Conservation (phyloP, 2,329 filamentous ascomycete genomes). For the Botrytis hyacinthi region DNA sequence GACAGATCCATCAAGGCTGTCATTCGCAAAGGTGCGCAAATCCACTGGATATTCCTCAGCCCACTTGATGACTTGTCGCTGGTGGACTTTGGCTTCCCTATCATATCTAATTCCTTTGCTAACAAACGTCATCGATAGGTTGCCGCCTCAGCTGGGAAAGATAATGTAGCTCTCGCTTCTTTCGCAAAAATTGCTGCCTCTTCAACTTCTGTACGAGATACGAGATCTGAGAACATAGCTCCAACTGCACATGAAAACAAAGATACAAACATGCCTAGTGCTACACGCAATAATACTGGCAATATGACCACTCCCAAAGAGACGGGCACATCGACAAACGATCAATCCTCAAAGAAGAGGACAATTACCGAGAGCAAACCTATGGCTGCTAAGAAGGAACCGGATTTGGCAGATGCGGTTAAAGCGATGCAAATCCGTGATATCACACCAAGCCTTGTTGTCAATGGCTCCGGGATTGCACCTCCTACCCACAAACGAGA, state of each 20-base stretch:
- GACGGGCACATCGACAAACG: constrained; percentile 31
- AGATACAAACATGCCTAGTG: constrained; percentile 17
- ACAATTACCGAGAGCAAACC: constrained; percentile 2
- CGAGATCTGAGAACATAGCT: constrained; percentile 32
- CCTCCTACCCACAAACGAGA: constrained; percentile 30
- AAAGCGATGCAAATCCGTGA: constrained; percentile 37
- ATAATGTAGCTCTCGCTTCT: constrained; percentile 38
- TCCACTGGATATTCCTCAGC: constrained; percentile 1
- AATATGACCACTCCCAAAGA: constrained; percentile 13
- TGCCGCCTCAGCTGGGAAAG: constrained; percentile 48
- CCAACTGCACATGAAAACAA: constrained; percentile 21
- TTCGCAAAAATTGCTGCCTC: constrained; percentile 36
- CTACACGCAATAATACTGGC: constrained; percentile 19
- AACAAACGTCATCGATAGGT: constrained; percentile 42
- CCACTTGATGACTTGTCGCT: constrained; percentile 5
- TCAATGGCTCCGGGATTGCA: constrained; percentile 38
- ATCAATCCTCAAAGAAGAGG: constrained; percentile 6
- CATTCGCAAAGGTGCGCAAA: constrained; percentile 70
- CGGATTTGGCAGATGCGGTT: constrained; percentile 36
- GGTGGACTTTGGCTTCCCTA: neutral
- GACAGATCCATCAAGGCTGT: constrained; percentile 56
- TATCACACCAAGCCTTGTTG: constrained; percentile 38
- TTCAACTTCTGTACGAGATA: constrained; percentile 35
- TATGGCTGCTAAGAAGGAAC: constrained; percentile 26
- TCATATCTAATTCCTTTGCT: neutral